These are phyloP conservation scores for Myriosclerotinia curreyana DNA, from an alignment of 2,329 filamentous ascomycete species.

Conservation along the genomic window DNA sequence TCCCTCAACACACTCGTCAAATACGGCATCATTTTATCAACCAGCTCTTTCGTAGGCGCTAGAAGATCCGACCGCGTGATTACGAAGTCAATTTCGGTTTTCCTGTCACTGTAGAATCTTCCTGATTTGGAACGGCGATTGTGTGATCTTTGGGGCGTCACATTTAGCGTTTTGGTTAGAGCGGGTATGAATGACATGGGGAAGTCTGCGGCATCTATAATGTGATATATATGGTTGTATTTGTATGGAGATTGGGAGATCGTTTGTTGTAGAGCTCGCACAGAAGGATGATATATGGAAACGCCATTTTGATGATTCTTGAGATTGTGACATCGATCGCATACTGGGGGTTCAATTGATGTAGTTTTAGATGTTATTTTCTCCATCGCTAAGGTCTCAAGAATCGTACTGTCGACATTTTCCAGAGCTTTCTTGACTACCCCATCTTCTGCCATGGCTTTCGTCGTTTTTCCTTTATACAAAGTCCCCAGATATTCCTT, in stretches of 20 bases:
- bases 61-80: constrained; percentile 86
- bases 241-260: constrained; percentile 86
- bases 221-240: constrained; percentile 91
- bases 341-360: constrained; percentile 54
- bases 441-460: constrained; percentile 43
- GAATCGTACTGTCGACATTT: constrained; percentile 25
- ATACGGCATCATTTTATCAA: constrained; percentile 84
- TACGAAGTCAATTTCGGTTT: constrained; percentile 82
- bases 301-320: constrained; percentile 69
- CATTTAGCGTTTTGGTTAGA: constrained; percentile 65
- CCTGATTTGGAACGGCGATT: constrained; percentile 72
- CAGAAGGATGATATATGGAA: constrained; percentile 74
- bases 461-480: neutral
- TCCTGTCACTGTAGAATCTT: constrained; percentile 64
- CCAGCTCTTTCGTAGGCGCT: constrained; percentile 77
- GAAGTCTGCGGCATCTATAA: constrained; percentile 94
- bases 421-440: constrained; percentile 44
- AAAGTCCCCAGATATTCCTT: constrained; percentile 45
- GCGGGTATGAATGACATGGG: constrained; percentile 86
- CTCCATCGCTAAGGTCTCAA: constrained; percentile 24
- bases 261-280: constrained; percentile 77
- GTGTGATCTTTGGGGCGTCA: constrained; percentile 71
- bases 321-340: constrained; percentile 83
- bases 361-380: constrained; percentile 19
- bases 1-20: constrained; percentile 73